Conservation (phyloP, 495 filamentous ascomycete genomes). For the Amorphotheca resinae region DNA sequence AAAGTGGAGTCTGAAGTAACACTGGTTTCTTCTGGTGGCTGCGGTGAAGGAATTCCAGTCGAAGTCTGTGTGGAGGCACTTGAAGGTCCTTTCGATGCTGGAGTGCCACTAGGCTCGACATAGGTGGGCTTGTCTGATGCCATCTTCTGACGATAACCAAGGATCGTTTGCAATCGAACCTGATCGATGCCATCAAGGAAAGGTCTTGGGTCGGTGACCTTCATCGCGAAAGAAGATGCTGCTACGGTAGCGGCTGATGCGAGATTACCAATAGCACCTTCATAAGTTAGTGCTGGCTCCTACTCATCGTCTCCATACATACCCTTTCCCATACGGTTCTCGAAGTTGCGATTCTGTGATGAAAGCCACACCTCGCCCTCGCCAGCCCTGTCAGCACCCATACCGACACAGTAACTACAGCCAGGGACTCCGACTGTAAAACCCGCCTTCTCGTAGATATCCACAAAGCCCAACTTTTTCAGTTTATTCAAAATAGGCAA, state of each 20-base stretch:
- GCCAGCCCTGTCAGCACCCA: slow-evolving; percentile 29
- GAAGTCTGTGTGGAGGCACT: not conserved
- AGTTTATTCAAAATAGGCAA: slow-evolving; percentile 27
- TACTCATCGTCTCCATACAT: not conserved
- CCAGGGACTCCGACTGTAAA: slow-evolving; percentile 32
- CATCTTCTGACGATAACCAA: not conserved
- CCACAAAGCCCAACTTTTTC: slow-evolving; percentile 23
- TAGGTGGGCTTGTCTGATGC: too few species aligned
- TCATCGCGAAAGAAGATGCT: slow-evolving; percentile 30
- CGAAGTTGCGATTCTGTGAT: slow-evolving; percentile 35
- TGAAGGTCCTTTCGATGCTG: not conserved
- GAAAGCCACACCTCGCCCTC: slow-evolving; percentile 34
- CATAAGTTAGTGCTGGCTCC: not conserved
- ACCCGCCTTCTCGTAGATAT: slow-evolving; percentile 29
- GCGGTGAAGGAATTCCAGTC: too few species aligned
- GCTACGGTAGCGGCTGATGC: slow-evolving; percentile 31
- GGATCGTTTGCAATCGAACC: slow-evolving; percentile 17
- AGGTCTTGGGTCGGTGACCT: slow-evolving; percentile 23
- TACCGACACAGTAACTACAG: slow-evolving; percentile 37
- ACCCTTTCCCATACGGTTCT: slow-evolving; percentile 38
- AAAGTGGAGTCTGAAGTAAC: slow-evolving; percentile 1
- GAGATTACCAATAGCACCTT: slow-evolving; percentile 32
- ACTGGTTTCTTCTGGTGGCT: too few species aligned
- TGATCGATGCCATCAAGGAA: slow-evolving; percentile 23
- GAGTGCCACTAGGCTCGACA: not conserved